Evolutionary conservation across 371 early-diverging fungal genomes (phyloP).

Genomic region (Thermomucor indicae-seudaticae): DNA sequence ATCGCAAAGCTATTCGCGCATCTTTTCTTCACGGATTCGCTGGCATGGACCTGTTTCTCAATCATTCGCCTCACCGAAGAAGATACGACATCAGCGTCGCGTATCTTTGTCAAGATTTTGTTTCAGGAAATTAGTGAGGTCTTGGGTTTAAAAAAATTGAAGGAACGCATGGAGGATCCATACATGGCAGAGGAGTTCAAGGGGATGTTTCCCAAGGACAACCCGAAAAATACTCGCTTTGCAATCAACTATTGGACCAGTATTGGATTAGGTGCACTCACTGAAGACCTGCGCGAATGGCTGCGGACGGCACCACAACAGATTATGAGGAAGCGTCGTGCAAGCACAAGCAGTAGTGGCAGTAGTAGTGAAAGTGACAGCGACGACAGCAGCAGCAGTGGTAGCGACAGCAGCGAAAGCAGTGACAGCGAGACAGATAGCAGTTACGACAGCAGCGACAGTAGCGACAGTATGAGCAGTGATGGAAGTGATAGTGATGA

Average conservation of each 20-base stretch:
- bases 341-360: conserved; percentile 17
- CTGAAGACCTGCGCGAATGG: conserved; percentile 91
- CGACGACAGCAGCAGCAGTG: too few relatives aligned
- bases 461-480: too few relatives aligned
- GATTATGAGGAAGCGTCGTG: conserved; percentile 42
- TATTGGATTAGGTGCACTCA: conserved; percentile 90
- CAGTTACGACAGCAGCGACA: too few relatives aligned
- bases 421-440: conserved; percentile 8
- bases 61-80: conserved; percentile 85
- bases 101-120: conserved; percentile 95
- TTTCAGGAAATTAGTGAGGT: conserved; percentile 86
- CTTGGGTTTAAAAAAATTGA: conserved; percentile 77
- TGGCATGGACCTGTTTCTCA: conserved; percentile 83
- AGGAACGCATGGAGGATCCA: conserved; percentile 71
- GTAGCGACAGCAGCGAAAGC: conserved; percentile 11
- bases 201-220: conserved; percentile 91
- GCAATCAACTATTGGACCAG: conserved; percentile 97
- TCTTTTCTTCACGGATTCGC: conserved; percentile 79
- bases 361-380: too few relatives aligned
- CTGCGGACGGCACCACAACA: conserved; percentile 60
- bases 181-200: conserved; percentile 55
- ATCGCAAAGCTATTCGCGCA: conserved; percentile 92
- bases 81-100: conserved; percentile 91
- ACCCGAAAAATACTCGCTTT: conserved; percentile 86
- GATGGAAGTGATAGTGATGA: too few relatives aligned